These are phyloP conservation scores for Rhytidiadelphus loreus DNA, from an alignment of 225 moss, liverwort and hornwort genomes.

Conservation along the genomic window DNA sequence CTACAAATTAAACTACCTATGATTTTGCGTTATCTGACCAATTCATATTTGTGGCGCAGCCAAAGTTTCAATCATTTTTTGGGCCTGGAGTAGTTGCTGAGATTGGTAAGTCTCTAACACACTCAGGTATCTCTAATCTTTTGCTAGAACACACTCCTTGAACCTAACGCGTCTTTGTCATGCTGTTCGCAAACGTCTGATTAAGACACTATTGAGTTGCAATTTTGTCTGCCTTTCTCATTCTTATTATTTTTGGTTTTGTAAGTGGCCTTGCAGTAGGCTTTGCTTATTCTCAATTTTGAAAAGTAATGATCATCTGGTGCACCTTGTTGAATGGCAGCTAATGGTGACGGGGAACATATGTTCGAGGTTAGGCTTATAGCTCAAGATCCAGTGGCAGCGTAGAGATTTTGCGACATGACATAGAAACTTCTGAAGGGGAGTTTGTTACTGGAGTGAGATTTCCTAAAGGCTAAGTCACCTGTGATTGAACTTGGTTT, in stretches of 20 bases:
- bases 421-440: background rate
- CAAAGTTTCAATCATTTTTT: slow-evolving; percentile 59
- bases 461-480: background rate
- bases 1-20: background rate
- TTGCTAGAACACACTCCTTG: background rate
- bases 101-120: slow-evolving; percentile 32
- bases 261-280: background rate
- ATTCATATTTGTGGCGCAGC: slow-evolving; percentile 13
- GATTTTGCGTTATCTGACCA: background rate
- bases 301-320: background rate
- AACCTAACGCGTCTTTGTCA: background rate
- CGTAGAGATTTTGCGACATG: slow-evolving; percentile 10
- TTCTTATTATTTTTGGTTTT: background rate
- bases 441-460: background rate
- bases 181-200: background rate
- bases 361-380: slow-evolving; percentile 46
- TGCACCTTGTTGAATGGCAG: slow-evolving; percentile 21
- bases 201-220: background rate
- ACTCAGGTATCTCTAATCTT: background rate
- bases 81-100: slow-evolving; percentile 55
- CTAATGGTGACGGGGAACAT: slow-evolving; percentile 19
- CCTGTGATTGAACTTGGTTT: background rate
- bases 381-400: slow-evolving; percentile 31
- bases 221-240: background rate
- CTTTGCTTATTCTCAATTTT: background rate